phyloP scores from a whole-genome alignment of 192 early-diverging fungal genomes.

The Podila epigama region DNA sequence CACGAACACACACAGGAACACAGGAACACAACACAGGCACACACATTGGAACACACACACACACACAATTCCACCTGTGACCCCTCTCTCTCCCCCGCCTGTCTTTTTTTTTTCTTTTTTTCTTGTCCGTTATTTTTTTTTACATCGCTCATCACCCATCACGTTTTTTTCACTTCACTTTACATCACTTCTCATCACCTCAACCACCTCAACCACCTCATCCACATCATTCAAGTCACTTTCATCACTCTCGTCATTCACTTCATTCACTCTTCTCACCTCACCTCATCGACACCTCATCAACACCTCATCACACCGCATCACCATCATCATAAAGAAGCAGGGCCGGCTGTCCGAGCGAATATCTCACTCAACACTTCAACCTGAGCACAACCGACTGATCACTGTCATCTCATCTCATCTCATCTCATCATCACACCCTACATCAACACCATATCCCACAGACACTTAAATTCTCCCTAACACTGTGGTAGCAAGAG shows the following conservation, averaged over 20 bases:
- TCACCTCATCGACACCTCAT: neutral
- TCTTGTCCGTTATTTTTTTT: neutral
- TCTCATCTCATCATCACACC: neutral
- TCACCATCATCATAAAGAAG: too few relatives aligned
- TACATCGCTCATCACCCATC: neutral
- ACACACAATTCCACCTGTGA: neutral
- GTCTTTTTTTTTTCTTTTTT: neutral
- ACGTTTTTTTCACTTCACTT: neutral
- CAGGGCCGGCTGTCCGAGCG: too few relatives aligned
- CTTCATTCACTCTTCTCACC: neutral
- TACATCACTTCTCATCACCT: neutral
- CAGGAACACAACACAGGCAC: neutral
- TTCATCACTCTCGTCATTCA: neutral
- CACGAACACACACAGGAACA: neutral
- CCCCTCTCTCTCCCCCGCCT: neutral
- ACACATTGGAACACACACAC: too few relatives aligned
- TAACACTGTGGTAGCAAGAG: too few relatives aligned
- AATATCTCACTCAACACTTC: too few relatives aligned
- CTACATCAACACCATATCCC: neutral
- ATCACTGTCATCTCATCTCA: neutral
- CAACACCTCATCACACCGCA: too few relatives aligned
- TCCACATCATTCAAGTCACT: neutral
- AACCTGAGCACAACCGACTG: too few relatives aligned
- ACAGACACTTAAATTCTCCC: too few relatives aligned
- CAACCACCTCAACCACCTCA: neutral